These are phyloP conservation scores for Oryza officinalis DNA, from an alignment of 176 grass and related monocot genomes.

Conservation along the genomic window DNA sequence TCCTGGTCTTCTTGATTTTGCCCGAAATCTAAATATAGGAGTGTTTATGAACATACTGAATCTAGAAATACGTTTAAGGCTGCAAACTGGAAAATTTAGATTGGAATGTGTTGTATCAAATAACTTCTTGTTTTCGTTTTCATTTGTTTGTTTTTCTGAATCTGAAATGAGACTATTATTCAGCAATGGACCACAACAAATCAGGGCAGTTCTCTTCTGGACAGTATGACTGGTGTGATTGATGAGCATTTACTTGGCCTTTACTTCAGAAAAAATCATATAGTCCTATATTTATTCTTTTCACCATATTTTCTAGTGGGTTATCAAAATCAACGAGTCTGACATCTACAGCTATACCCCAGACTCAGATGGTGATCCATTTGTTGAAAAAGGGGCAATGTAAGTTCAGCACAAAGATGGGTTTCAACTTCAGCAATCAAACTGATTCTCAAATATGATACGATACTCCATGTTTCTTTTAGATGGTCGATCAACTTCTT, in stretches of 20 bases:
- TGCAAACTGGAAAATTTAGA: neutral
- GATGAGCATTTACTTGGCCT: constrained; percentile 47
- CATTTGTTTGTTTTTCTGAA: neutral
- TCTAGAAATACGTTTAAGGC: neutral
- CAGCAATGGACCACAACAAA: constrained; percentile 75
- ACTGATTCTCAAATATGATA: constrained; percentile 35
- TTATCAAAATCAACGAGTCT: constrained; percentile 82
- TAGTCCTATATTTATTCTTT: constrained; percentile 1
- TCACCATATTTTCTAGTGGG: constrained; percentile 48
- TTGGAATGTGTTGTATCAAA: neutral
- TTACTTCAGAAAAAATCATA: neutral
- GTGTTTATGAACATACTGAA: neutral
- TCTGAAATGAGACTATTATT: constrained; percentile 23
- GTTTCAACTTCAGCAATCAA: constrained; percentile 5
- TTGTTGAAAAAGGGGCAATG: constrained; percentile 84
- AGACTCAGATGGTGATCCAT: constrained; percentile 73
- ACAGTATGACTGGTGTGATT: constrained; percentile 86
- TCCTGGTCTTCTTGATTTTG: neutral
- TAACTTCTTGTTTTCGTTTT: neutral
- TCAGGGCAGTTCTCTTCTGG: constrained; percentile 65
- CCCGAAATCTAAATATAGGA: neutral
- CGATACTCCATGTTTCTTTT: neutral
- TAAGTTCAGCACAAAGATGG: constrained; percentile 31
- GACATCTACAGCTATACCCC: constrained; percentile 95
- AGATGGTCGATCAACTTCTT: constrained; percentile 94